Evolutionary conservation across 352 stramenopile species (phyloP).

Genomic region (Phytophthora ramorum): DNA sequence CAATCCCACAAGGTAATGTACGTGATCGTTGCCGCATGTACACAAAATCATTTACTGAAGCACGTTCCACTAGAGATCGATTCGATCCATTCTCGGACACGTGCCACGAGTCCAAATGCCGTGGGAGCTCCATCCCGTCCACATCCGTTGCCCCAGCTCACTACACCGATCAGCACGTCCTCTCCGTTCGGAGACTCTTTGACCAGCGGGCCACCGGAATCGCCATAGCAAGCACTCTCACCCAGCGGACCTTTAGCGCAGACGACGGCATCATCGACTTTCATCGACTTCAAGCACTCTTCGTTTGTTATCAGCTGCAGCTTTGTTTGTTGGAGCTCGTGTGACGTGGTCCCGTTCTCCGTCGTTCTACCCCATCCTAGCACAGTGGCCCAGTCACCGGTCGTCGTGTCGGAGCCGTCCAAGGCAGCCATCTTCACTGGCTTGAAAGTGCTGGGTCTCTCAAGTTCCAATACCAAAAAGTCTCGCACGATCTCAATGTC

Average conservation of each 20-base stretch:
- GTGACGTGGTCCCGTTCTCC: slow-evolving; percentile 28
- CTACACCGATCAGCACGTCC: slow-evolving; percentile 47
- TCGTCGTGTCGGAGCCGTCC: slow-evolving; percentile 23
- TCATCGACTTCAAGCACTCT: slow-evolving; percentile 23
- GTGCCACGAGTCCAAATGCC: neutral
- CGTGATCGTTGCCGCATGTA: neutral
- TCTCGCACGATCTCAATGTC: slow-evolving; percentile 1
- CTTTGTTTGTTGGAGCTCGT: slow-evolving; percentile 39
- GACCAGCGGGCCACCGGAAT: slow-evolving; percentile 57
- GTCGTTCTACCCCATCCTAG: slow-evolving; percentile 38
- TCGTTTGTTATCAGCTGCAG: slow-evolving; percentile 41
- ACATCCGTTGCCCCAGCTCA: slow-evolving; percentile 57
- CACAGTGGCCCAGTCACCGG: slow-evolving; percentile 31
- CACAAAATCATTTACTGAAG: neutral
- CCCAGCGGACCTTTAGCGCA: slow-evolving; percentile 41
- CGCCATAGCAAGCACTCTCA: slow-evolving; percentile 52
- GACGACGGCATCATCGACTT: slow-evolving; percentile 39
- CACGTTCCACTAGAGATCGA: neutral
- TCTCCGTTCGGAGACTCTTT: slow-evolving; percentile 5
- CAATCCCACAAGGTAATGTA: too few relatives aligned
- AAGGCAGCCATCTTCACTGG: slow-evolving; percentile 36
- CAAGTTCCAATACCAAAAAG: slow-evolving; percentile 54
- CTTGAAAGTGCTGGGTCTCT: slow-evolving; percentile 31
- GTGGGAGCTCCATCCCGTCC: slow-evolving; percentile 24
- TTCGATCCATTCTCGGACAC: neutral